A percentile compares a stretch with the other conserved stretches of the same genome.
These are phyloP conservation scores for Blastobotrys muscicola DNA, from an alignment of 805 yeast genomes.

Conservation along the genomic window DNA sequence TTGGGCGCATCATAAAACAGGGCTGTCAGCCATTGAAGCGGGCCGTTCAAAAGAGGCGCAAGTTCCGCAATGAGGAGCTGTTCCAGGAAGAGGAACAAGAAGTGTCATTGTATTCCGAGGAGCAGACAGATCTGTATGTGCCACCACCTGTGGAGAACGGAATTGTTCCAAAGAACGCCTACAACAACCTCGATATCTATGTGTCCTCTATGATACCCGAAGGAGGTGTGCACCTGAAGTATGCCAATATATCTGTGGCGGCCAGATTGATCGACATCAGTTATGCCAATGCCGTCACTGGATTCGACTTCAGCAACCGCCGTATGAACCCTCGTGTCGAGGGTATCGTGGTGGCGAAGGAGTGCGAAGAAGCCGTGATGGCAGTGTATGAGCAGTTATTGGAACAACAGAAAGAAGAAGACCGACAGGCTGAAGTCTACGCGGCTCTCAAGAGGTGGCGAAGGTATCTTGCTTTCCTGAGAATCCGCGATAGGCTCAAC, in stretches of 20 bases:
- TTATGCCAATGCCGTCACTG: constrained; percentile 79
- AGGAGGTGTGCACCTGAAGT: constrained; percentile 58
- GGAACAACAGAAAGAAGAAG: constrained; percentile 41
- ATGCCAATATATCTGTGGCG: constrained; percentile 48
- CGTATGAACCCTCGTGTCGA: constrained; percentile 54
- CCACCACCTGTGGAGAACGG: constrained; percentile 60
- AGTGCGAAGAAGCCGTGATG: constrained; percentile 50
- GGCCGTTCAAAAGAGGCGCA: constrained; percentile 9
- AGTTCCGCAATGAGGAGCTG: constrained; percentile 22
- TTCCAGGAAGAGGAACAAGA: constrained; percentile 43
- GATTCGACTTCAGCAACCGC: constrained; percentile 60
- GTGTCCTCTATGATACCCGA: constrained; percentile 72
- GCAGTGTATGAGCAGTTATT: constrained; percentile 40
- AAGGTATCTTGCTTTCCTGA: constrained; percentile 25
- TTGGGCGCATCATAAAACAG: constrained; percentile 63
- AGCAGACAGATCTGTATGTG: constrained; percentile 61
- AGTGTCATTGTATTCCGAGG: constrained; percentile 54
- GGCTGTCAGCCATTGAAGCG: constrained; percentile 59
- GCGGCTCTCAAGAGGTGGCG: constrained; percentile 30
- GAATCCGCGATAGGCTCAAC: constrained; percentile 18
- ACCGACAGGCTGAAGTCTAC: constrained; percentile 35
- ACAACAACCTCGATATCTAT: constrained; percentile 77
- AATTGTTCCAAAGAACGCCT: constrained; percentile 61
- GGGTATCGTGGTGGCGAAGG: constrained; percentile 67
- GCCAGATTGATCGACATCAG: constrained; percentile 63